phyloP scores from a whole-genome alignment of 495 filamentous ascomycete species.

The Tuber calosporum region DNA sequence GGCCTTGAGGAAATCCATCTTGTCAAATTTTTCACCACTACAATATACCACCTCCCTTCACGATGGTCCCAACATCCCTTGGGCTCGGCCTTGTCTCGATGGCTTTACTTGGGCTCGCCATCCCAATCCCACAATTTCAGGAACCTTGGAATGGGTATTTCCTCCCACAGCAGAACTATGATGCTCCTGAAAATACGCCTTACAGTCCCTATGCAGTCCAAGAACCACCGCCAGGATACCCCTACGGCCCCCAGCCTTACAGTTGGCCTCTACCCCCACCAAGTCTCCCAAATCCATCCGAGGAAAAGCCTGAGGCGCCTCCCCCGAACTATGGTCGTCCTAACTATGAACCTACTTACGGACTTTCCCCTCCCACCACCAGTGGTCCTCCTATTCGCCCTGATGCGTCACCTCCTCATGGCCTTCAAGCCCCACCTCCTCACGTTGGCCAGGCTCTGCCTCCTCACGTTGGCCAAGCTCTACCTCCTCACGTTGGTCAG shows the following conservation, averaged over 20 bases:
- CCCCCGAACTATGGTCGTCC: neutral
- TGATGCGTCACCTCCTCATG: neutral
- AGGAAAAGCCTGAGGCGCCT: neutral
- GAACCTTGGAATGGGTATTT: conserved; percentile 35
- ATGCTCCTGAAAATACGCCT: neutral
- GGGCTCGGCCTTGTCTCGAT: conserved; percentile 11
- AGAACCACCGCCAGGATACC: neutral
- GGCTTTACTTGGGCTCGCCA: conserved; percentile 13
- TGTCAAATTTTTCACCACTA: neutral
- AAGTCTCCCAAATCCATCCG: neutral
- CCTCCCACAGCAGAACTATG: conserved; percentile 16
- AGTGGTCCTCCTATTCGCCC: neutral
- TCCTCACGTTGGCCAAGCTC: too few species aligned
- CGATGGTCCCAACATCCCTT: neutral
- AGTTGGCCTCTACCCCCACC: conserved; percentile 8
- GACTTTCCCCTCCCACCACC: neutral
- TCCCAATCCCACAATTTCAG: conserved; percentile 14
- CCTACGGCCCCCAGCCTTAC: conserved; percentile 11
- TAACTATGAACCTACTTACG: neutral
- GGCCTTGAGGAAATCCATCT: neutral
- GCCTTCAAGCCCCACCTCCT: neutral
- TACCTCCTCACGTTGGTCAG: too few species aligned
- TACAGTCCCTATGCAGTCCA: neutral
- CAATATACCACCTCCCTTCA: neutral
- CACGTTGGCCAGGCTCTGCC: too few species aligned